Conservation (phyloP, 1,284 basidiomycete genomes). For the Phenoliferia sp. region DNA sequence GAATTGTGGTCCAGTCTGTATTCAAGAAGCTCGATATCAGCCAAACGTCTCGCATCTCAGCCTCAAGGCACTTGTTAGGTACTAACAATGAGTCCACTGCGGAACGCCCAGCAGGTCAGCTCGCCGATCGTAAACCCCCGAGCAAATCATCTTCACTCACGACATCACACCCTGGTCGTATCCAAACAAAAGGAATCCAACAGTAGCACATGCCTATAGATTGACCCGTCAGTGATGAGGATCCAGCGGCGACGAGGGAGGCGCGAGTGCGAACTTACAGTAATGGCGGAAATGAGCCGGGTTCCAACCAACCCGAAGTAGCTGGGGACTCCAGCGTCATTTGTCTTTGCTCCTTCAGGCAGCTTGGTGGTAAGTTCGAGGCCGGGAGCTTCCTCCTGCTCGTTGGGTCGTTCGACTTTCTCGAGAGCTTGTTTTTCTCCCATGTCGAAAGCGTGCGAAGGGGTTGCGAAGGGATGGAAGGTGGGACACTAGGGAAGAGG, state of each 20-base stretch:
- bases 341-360: slow-evolving; percentile 14
- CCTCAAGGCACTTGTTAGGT: slow-evolving; percentile 12
- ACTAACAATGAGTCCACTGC: slow-evolving; percentile 6
- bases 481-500: too few species aligned
- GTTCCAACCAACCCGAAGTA: slow-evolving; percentile 18
- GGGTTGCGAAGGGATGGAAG: too few species aligned
- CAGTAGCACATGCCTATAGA: neutral
- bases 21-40: neutral
- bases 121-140: too few species aligned
- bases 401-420: too few species aligned
- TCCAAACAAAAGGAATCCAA: neutral
- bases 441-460: too few species aligned
- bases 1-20: too few species aligned
- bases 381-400: neutral
- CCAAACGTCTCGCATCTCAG: neutral
- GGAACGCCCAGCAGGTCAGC: neutral
- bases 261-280: neutral
- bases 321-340: slow-evolving; percentile 17
- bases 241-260: too few species aligned
- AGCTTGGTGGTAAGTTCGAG: slow-evolving; percentile 13
- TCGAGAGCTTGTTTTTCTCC: too few species aligned
- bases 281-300: slow-evolving; percentile 18
- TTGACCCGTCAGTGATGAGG: neutral
- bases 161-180: slow-evolving; percentile 1
- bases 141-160: too few species aligned